phyloP scores from a whole-genome alignment of 2,329 filamentous ascomycete genomes.

The Cordyceps javanica region DNA sequence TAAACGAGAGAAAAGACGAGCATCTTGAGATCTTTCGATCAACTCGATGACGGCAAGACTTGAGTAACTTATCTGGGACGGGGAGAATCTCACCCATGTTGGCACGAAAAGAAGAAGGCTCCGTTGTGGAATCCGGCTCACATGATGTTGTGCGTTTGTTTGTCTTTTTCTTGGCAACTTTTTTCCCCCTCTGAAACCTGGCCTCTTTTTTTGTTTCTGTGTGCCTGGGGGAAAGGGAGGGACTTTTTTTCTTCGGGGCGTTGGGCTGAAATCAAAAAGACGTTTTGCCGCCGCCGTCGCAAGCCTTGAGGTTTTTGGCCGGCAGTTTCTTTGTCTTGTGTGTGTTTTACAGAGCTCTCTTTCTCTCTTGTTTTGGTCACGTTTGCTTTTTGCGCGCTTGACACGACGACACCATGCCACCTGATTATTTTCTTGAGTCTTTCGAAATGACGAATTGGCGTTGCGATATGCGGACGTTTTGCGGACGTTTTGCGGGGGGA shows the following conservation, averaged over 20 bases:
- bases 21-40: background rate
- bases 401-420: constrained; percentile 24
- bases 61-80: background rate
- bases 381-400: constrained; percentile 26
- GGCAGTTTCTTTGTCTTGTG: constrained; percentile 1
- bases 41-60: constrained; percentile 8
- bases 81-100: background rate
- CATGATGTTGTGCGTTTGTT: constrained; percentile 19
- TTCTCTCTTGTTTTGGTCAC: constrained; percentile 8
- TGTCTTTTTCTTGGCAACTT: constrained; percentile 18
- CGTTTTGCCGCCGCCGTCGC: constrained; percentile 14
- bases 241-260: constrained; percentile 18
- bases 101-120: background rate
- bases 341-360: constrained; percentile 1
- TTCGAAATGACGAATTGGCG: constrained; percentile 32
- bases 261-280: constrained; percentile 21
- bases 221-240: constrained; percentile 19
- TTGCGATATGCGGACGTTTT: constrained; percentile 28
- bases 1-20: background rate
- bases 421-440: constrained; percentile 25
- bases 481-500: background rate
- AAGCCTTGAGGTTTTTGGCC: constrained; percentile 12
- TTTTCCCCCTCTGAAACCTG: constrained; percentile 15
- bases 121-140: constrained; percentile 9
- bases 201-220: constrained; percentile 15